Evolutionary conservation across 805 yeast species (phyloP).

Genomic region (Kuraishia capsulata): DNA sequence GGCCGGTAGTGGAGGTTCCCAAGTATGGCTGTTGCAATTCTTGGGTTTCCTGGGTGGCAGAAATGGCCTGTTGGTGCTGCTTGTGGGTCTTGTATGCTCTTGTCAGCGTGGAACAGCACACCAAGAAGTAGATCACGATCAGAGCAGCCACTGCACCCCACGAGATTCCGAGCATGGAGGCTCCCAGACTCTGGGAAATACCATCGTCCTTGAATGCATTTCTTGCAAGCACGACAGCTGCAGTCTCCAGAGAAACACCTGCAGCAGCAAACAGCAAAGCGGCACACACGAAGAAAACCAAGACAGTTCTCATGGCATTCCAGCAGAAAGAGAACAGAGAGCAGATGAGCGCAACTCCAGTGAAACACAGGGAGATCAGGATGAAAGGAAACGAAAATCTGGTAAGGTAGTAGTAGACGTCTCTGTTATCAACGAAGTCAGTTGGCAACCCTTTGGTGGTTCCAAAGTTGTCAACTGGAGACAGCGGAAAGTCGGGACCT

Average conservation of each 20-base stretch:
- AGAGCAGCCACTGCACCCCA: slow-evolving; percentile 64
- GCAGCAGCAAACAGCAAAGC: slow-evolving; percentile 49
- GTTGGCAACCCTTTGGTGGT: slow-evolving; percentile 43
- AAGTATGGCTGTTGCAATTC: slow-evolving; percentile 10
- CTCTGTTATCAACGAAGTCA: slow-evolving; percentile 44
- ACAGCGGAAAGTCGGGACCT: slow-evolving; percentile 65
- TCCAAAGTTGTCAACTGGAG: slow-evolving; percentile 66
- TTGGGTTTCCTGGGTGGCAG: slow-evolving; percentile 8
- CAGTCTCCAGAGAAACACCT: slow-evolving; percentile 67
- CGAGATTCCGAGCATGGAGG: slow-evolving; percentile 47
- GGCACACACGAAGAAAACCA: slow-evolving; percentile 38
- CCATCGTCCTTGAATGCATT: slow-evolving; percentile 49
- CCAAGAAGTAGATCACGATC: slow-evolving; percentile 38
- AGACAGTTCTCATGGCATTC: slow-evolving; percentile 41
- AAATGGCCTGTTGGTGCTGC: slow-evolving; percentile 24
- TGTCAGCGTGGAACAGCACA: slow-evolving; percentile 41
- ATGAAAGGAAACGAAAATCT: slow-evolving; percentile 59
- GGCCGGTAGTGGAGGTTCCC: slow-evolving; percentile 18
- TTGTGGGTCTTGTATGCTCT: slow-evolving; percentile 43
- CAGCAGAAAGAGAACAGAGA: slow-evolving; percentile 51
- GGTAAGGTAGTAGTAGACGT: slow-evolving; percentile 52
- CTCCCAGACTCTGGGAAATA: slow-evolving; percentile 40
- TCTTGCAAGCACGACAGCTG: slow-evolving; percentile 67
- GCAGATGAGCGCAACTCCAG: slow-evolving; percentile 52
- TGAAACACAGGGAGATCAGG: slow-evolving; percentile 49